phyloP scores from a whole-genome alignment of 441 rosid genomes.

The Biscutella laevigata region DNA sequence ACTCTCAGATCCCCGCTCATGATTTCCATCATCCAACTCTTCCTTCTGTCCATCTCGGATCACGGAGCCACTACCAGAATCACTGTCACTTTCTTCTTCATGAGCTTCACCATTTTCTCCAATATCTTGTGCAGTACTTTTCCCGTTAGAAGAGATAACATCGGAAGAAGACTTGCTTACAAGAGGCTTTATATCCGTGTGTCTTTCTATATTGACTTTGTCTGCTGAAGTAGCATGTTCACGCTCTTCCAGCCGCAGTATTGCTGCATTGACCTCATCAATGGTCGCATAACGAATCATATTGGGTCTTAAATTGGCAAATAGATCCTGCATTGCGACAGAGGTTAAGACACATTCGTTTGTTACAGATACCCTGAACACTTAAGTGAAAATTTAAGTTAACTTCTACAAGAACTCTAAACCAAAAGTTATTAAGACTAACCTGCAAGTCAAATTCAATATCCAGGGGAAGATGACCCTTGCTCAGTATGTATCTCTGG shows the following conservation, averaged over 20 bases:
- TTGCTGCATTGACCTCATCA: conserved; percentile 83
- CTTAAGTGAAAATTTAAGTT: not conserved
- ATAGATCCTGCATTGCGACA: conserved; percentile 61
- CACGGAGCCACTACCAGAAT: conserved; percentile 75
- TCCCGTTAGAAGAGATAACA: conserved; percentile 42
- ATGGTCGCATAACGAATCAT: conserved; percentile 65
- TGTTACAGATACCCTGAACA: not conserved
- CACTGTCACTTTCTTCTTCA: conserved; percentile 70
- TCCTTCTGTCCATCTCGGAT: conserved; percentile 64
- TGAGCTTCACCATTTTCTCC: conserved; percentile 70
- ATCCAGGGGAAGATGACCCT: conserved; percentile 76
- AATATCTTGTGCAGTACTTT: conserved; percentile 34
- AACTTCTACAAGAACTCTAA: not conserved
- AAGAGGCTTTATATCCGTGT: conserved; percentile 50
- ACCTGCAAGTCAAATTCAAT: conserved; percentile 92
- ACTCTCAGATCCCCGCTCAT: conserved; percentile 60
- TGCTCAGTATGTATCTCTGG: conserved; percentile 88
- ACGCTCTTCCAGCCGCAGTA: conserved; percentile 70
- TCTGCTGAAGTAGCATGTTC: conserved; percentile 51
- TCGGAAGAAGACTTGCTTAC: conserved; percentile 29
- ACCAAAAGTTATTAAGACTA: conserved; percentile 16
- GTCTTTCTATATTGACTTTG: conserved; percentile 50
- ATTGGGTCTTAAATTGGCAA: conserved; percentile 81
- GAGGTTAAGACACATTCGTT: conserved; percentile 6
- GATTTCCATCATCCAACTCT: conserved; percentile 77